Base-by-base conservation (phyloP, 2,329 filamentous ascomycete species). In the Fusarium tupiense region DNA sequence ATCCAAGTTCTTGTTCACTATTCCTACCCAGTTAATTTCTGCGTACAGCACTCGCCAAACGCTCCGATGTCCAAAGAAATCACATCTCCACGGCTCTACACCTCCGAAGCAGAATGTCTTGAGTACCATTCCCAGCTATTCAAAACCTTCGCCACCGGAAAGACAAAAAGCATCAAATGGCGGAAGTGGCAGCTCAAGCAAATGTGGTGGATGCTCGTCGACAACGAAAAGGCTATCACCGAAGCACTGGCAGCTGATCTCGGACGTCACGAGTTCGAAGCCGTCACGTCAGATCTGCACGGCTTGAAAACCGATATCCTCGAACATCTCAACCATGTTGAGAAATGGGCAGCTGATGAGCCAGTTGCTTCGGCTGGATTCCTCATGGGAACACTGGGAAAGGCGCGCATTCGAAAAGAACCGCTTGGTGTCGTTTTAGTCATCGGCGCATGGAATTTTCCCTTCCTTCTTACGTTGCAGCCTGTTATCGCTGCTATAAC, bases 371-470 rank as follows among this genome's bases (percentile, higher is more conserved):
- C 54, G 74, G 76, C 61, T 73, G 72, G 80, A 40, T 41, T 84
- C 31, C 64, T 82, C 19, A 81, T 53, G n/a, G 50, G 50, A 81
- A 37, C 76, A 77, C 5, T 64, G 83, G 24, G 78, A 78, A 26
- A 69, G 77, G 77, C 82, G 1, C 76, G 80, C 13, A 67, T 87
- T 20, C 81, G 83, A 17, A 83, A 83, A 54, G 84, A 87, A 70
- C 85, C 85, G 2, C 77, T 83, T 6, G 86, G 85, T 11, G 82
- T 86, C 3, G 79, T 81, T 2, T 80, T 87, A 16, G 82, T 87
- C 47, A 83, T 87, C 29, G 82, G 83, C 2, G 80, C 85, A 6
- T 87, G 85, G 85, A 87, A 87, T 66, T 86, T 83, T 24, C 85
- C 85, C 2, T 75, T 86, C 57, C 69, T 81, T 7, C 76, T 85